A percentile compares a stretch with the other conserved stretches of the same genome.
Conservation (phyloP, 1,139 yeast species). For the Taphrina betulina region DNA sequence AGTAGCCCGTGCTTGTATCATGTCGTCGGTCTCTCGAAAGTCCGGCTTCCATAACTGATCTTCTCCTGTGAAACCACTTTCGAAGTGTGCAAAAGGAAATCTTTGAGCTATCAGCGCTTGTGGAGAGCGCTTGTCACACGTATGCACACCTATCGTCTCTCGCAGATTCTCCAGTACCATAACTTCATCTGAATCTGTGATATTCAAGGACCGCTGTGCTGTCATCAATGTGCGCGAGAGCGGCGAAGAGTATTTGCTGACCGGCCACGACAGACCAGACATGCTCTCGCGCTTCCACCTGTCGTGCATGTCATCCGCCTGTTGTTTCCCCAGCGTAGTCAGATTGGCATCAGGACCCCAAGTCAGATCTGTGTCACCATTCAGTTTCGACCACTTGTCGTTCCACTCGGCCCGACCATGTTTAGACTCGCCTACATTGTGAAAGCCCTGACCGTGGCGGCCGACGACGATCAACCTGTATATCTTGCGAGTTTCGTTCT, state of each 20-base stretch:
- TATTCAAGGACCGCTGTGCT: neutral
- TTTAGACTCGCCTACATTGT: conserved; percentile 59
- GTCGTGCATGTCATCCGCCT: conserved; percentile 50
- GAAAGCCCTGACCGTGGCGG: conserved; percentile 77
- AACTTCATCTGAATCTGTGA: conserved; percentile 25
- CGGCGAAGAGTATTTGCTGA: conserved; percentile 34
- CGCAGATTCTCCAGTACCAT: conserved; percentile 51
- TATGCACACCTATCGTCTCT: conserved; percentile 66
- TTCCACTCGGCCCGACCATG: conserved; percentile 49
- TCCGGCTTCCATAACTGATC: conserved; percentile 51
- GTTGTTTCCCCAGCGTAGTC: conserved; percentile 60
- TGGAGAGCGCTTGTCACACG: conserved; percentile 62
- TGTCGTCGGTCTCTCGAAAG: conserved; percentile 51
- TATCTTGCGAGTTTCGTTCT: neutral
- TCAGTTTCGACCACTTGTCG: conserved; percentile 55
- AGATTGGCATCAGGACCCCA: conserved; percentile 73
- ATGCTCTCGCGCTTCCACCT: conserved; percentile 51
- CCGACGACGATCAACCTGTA: conserved; percentile 36
- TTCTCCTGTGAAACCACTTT: conserved; percentile 51
- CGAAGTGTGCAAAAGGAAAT: conserved; percentile 46
- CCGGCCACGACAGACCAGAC: conserved; percentile 31
- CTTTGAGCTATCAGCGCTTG: conserved; percentile 48
- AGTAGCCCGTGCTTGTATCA: conserved; percentile 55
- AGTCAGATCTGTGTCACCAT: conserved; percentile 56
- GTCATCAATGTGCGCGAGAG: conserved; percentile 37